Base-by-base conservation (phyloP, 306 rosid species). In the Sophora flavescens region DNA sequence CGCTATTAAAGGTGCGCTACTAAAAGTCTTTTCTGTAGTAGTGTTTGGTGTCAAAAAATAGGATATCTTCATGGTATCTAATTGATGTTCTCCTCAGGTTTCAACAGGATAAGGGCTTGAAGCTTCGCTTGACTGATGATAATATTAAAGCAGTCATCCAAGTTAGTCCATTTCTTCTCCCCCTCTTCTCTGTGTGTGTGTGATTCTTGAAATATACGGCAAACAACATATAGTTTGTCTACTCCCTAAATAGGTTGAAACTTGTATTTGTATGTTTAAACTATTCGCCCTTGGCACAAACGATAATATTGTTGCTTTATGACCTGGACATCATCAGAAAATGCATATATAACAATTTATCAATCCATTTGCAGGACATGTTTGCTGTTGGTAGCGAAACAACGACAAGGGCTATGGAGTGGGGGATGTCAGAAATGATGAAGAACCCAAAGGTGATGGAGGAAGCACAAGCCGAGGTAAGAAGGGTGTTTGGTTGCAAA, bases 351-450 rank as follows among this genome's bases (percentile, higher is more conserved):
- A 28, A 42, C 44, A 6, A 6, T 39, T 7, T 13, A 10, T 41
- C 1, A 6, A 74, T 72, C 28, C 12, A 32, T 42, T 53, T 71
- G 36, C 38, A 82, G 88, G 85, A 87, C 39, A 76, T 84, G 4
- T 76, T 79, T 2, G 9, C 1, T 30, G 90, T 36, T 28, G 88
- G 83, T 35, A 70, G 83, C 0, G 88, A 87, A 18, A 82, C 86
- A 35, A 54, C 86, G 8, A 54, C 85, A 3, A 32, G 52, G 12
- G 3, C 22, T 0, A 45, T 87, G 28, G 74, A 71, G 26, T 84
- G 90, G 85, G 74, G 45, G 6, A 82, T 87, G 74, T 68, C 85
- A 33, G 90, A 87, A 58, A 64, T 84, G 77, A 18, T 72, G 38
- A 82, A 70, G 71, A 81, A 87, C 32, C 88, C 86, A 38, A 62